These are phyloP conservation scores for Malbranchea cinnamomea DNA, from an alignment of 2,329 filamentous ascomycete species.

Conservation along the genomic window DNA sequence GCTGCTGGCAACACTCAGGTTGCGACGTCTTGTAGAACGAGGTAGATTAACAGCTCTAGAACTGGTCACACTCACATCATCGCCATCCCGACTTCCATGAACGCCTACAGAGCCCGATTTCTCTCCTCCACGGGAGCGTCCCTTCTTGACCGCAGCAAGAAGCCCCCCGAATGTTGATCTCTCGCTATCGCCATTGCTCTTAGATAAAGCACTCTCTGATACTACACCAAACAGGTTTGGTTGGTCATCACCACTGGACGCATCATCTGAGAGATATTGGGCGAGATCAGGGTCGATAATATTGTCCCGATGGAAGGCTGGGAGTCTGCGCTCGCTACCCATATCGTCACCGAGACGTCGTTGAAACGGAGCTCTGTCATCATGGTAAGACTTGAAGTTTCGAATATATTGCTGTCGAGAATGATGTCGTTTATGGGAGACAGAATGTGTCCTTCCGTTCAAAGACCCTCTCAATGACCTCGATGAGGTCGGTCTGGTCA, in stretches of 20 bases:
- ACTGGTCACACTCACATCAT: conserved; percentile 49
- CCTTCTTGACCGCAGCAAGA: conserved; percentile 58
- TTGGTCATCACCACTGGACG: conserved; percentile 84
- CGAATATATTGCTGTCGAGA: conserved; percentile 76
- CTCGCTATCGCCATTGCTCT: conserved; percentile 56
- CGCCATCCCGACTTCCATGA: conserved; percentile 50
- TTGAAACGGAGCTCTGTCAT: conserved; percentile 80
- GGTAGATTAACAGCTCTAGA: conserved; percentile 44
- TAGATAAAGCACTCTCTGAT: conserved; percentile 47
- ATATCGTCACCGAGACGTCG: conserved; percentile 55
- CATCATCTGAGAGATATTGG: conserved; percentile 87
- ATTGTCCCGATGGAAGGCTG: conserved; percentile 95
- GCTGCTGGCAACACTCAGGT: conserved; percentile 69
- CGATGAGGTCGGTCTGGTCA: conserved; percentile 86
- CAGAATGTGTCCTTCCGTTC: conserved; percentile 55
- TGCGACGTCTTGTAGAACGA: conserved; percentile 56
- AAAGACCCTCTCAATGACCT: conserved; percentile 68
- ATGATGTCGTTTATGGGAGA: conserved; percentile 69
- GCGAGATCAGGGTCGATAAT: conserved; percentile 96
- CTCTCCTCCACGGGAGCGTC: conserved; percentile 56
- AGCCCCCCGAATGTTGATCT: conserved; percentile 58
- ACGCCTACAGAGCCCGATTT: conserved; percentile 60
- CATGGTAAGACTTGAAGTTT: conserved; percentile 53
- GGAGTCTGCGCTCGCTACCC: conserved; percentile 50
- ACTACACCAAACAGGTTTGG: conserved; percentile 68